Percentiles rank a stretch among this genome's conserved stretches.
Conservation (phyloP, 306 rosid species). For the Rosa persica region DNA sequence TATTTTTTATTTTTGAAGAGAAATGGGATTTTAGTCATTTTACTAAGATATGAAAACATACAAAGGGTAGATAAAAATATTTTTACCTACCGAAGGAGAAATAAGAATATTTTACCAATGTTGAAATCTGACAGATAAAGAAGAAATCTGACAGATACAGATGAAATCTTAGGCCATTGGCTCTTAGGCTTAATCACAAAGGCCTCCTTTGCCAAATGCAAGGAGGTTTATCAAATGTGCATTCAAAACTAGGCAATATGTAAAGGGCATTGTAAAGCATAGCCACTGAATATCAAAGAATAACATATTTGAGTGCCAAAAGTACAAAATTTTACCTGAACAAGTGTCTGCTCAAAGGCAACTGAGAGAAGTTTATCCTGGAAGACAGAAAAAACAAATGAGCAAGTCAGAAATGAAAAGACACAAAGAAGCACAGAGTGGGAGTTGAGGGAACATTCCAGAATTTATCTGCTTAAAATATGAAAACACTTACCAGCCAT, state of each 20-base stretch:
- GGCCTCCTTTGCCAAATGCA: neutral
- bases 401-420: constrained; percentile 1
- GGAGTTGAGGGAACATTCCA: neutral
- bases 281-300: constrained; percentile 2
- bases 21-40: constrained; percentile 7
- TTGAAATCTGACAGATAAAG: neutral
- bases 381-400: neutral
- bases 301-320: constrained; percentile 1
- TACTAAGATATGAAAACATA: neutral
- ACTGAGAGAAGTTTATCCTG: constrained; percentile 96
- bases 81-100: neutral
- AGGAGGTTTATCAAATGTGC: constrained; percentile 3
- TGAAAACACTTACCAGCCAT: constrained; percentile 72
- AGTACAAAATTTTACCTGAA: constrained; percentile 60
- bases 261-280: neutral
- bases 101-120: neutral
- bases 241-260: neutral
- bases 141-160: neutral
- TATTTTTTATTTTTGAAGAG: neutral
- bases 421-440: neutral
- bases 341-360: constrained; percentile 98
- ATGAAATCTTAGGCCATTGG: constrained; percentile 6
- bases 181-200: neutral
- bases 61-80: neutral
- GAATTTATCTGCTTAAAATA: constrained; percentile 7